Evolutionary conservation across 495 filamentous ascomycete genomes (phyloP), one percentile per base, ranked within the genome.

Genomic region (Aeminium ludgeri): DNA sequence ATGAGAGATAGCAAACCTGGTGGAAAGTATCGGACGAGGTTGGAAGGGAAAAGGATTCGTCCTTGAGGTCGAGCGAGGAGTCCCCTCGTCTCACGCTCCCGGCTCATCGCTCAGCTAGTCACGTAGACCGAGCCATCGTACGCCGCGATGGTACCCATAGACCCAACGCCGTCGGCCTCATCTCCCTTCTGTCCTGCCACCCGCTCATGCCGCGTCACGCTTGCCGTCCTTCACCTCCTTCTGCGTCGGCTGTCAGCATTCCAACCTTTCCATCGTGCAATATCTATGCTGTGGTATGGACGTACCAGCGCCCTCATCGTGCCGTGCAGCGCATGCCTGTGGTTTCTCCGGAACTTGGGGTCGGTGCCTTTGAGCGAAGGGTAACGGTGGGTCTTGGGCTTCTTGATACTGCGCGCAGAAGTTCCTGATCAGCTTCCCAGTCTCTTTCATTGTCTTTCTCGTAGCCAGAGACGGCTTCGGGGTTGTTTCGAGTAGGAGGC

Each of bases 341-440:
- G 91, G 73, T 97, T 97, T 67, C 89, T 76, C 65, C 89, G 79
- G 76, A 96, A 97, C 77, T 97, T 97, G 61, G 89, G 84, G 71
- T 97, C 89, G 59, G 87, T 93, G 62, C 89, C 89, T 57, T 94
- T 94, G 54, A 96, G 76, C 59, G 87, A 95, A 50, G 91, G 89
- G 70, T 97, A 97, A 73, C 89, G 73, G 68, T 86, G 74, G 63
- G 89, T 96, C 74, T 92, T 96, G 34, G 91, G 91, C 78, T 93
- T 95, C 82, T 96, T 96, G 78, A 97, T 96, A 70, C 89, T 49
- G 51, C 67, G 55, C 15, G 30, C 23, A 25, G 8, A 18, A n/a
- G 32, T 37, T 20, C 30, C 33, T 40, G 25, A 31, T 44, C 19
- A 25, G 23, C 23, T 25, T 25, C 8, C 8, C 23, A 4, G 23